Base-by-base conservation (phyloP, 805 yeast genomes). In the Myxozyma nipponensis region DNA sequence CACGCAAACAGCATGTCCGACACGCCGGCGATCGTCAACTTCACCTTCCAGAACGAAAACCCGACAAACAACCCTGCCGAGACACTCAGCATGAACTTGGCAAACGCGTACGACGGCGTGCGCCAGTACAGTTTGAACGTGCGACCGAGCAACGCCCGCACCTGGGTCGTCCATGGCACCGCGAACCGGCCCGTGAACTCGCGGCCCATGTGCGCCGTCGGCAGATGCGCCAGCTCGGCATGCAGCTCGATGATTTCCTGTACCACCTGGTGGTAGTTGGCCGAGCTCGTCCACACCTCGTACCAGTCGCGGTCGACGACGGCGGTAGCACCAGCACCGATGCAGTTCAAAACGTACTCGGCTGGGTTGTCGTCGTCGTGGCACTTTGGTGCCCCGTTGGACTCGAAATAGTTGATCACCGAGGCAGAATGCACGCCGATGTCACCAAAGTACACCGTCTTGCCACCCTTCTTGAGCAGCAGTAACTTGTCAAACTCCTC, bases 341-440 rank as follows among this genome's bases (percentile, higher is more conserved):
- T 58, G 74, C 39, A 49, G 56, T 84, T 84, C 68, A 87, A 73
- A 93, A 87, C 87, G 91, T 95, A 87, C 71, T 86, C 95, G 13
- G 89, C 90, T 21, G 91, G 91, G 58, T 84, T 84, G 5, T 86
- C 87, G 39, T 74, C 73, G 3, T 72, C 69, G 17, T 89, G 87
- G 70, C 90, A 84, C 47, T 71, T 70, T 21, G 73, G 76, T 41
- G 88, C 79, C 47, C 88, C 89, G 55, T 83, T 66, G 58, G 75
- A 74, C 69, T 84, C 89, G 61, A 84, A 84, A 66, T 84, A 85
- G 52, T 73, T 66, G 39, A 82, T 75, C 67, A 84, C 72, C 2
- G 81, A 71, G 28, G 58, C 49, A 46, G 84, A 82, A 63, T 78
- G 76, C 50, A 74, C 71, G 57, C 93, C 93, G 61, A 84, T 78